Evolutionary conservation across 2,329 filamentous ascomycete species (phyloP), one percentile per base, ranked within the genome.

Genomic region (Botryosphaeria agaves): DNA sequence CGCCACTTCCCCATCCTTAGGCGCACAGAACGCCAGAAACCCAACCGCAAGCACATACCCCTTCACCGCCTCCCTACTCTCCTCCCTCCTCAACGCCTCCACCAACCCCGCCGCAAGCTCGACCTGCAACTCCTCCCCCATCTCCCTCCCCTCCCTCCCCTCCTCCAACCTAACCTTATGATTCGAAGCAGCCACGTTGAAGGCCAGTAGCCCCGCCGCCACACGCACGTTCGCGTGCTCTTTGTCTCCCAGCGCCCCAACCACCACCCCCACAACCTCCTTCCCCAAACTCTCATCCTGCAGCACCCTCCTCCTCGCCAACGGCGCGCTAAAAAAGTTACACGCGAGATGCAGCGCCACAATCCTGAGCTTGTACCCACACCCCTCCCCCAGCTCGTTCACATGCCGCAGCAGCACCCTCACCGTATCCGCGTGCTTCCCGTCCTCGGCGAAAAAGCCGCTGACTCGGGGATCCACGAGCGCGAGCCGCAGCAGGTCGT

Each of bases 401-500:
- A 61, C 67, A 21, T 69, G 56, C 3, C 66, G 52, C 3, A 83
- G 48, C 2, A 93, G 53, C 0, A 66, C 58, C 19, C 64, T 47
- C 9, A 87, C 57, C 0, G 78, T 82, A 31, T 56, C 53, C 18
- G 47, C 46, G 23, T 42, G 45, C 29, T 51, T 43, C 5, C 16
- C 12, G 49, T 94, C 82, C 47, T 89, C 78, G 1, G 81, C 81
- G 37, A 84, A 84, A 54, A 73, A 91, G 12, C 78, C 78, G 36
- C 79, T 82, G 11, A 93, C 62, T 23, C 85, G 72, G 0, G 76
- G 62, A 43, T 95, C 87, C 8, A 75, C 62, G 33, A 93, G 68
- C 1, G 79, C 69, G 37, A 80, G 69, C 14, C 89, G 70, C 30
- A 93, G 66, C 2, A 98, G 66, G 46, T 95, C 89, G n/a, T 93